Base-by-base conservation (phyloP, 345 rosid genomes). In the Gossypium australe region DNA sequence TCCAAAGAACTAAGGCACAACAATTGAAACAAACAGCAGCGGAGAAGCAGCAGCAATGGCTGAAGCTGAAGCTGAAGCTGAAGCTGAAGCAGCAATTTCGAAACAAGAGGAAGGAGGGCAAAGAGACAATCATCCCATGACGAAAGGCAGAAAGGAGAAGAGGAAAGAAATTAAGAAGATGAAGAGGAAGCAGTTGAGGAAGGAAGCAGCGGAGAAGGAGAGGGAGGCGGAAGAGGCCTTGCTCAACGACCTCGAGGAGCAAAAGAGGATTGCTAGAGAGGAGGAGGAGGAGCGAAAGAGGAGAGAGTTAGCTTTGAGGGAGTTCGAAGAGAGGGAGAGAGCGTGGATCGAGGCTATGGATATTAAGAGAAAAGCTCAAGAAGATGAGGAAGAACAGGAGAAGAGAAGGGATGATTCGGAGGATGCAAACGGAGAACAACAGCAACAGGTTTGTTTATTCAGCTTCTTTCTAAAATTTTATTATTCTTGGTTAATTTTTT, bases 321-420 rank as follows among this genome's bases (percentile, higher is more conserved):
- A 89, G 82, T 94, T 92, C 71, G 89, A 88, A 78, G 93, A 91
- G 83, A 71, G 94, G 65, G 97, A 94, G 86, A 84, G 88, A 85
- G 78, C 76, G 59, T 94, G 89, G 97, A 70, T 80, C 61, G 87
- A 86, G 43, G 91, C 85, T 27, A 85, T 91, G 90, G 92, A 87
- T 79, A 87, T 84, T 83, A 87, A 74, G 82, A 84, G 76, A 85
- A 74, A 81, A 78, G 82, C 84, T 67, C 86, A 82, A 71, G 87
- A 83, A 67, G 86, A 80, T 43, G 75, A 75, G 0, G 87, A 79
- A 67, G 84, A 84, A 75, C 85, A 84, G 71, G 85, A 81, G 74
- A 82, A 44, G 20, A 75, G 82, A 44, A 76, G 70, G 81, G 85
- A 75, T 66, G 84, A 79, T 73, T 70, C 81, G 14, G 88, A 83